Evolutionary conservation across 1,284 basidiomycete species (phyloP).

Genomic region (Ceratobasidium sp.): DNA sequence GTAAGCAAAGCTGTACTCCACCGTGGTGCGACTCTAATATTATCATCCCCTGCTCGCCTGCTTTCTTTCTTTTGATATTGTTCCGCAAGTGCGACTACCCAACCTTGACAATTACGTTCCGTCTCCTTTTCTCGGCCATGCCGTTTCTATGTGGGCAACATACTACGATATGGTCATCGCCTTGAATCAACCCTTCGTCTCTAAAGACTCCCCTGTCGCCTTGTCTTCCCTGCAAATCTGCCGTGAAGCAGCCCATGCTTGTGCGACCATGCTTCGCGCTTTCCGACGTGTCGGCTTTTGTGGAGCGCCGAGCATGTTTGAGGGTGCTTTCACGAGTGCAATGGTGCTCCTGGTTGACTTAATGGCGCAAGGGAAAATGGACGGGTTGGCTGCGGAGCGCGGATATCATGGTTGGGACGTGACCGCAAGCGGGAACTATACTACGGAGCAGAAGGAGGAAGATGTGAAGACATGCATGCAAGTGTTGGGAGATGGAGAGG

Average conservation of each 20-base stretch:
- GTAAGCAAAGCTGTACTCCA: neutral
- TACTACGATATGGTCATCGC: slow-evolving; percentile 6
- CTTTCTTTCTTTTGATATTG: too few relatives aligned
- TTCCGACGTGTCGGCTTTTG: neutral
- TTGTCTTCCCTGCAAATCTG: neutral
- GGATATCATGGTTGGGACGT: neutral
- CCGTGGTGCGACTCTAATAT: too few relatives aligned
- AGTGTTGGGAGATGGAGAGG: neutral
- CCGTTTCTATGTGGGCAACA: neutral
- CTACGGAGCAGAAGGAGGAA: slow-evolving; percentile 19
- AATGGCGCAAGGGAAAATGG: neutral
- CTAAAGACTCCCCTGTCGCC: neutral
- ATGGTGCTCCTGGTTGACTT: slow-evolving; percentile 8
- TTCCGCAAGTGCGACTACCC: neutral
- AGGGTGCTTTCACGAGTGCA: neutral
- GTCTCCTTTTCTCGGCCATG: neutral
- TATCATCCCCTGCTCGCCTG: neutral
- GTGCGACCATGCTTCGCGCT: neutral
- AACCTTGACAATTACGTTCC: too few relatives aligned
- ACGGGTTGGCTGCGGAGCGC: neutral
- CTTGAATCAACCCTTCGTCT: neutral
- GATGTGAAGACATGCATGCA: slow-evolving; percentile 6
- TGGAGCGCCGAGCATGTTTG: too few relatives aligned
- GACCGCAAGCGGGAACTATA: neutral
- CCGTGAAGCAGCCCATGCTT: slow-evolving; percentile 3